phyloP scores from a whole-genome alignment of 75 land plant genomes.

The Chamaecyparis obtusa region DNA sequence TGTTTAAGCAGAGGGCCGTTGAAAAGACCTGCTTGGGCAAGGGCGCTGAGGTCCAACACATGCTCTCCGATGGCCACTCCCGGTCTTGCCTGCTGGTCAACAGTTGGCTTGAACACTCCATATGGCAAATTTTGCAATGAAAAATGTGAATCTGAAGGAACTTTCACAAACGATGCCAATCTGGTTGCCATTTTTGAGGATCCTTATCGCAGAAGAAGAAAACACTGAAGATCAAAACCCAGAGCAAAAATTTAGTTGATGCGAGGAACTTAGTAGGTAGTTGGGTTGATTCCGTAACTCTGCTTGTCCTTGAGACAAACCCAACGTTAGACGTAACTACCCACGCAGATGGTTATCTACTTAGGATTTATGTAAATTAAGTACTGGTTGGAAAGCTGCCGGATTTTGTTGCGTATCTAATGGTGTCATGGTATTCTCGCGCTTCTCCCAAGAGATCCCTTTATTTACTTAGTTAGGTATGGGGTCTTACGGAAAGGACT shows the following conservation, averaged over 20 bases:
- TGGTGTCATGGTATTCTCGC: neutral
- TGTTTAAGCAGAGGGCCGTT: slow-evolving; percentile 63
- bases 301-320: neutral
- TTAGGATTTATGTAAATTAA: no score
- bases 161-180: slow-evolving; percentile 61
- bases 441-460: no score
- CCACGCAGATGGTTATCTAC: neutral
- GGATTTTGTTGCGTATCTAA: neutral
- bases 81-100: slow-evolving; percentile 22
- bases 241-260: no score
- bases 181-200: neutral
- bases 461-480: no score
- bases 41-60: slow-evolving; percentile 76
- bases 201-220: no score
- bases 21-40: slow-evolving; percentile 76
- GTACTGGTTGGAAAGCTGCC: neutral
- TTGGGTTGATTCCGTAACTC: no score
- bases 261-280: no score
- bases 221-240: no score
- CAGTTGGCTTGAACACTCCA: slow-evolving; percentile 74
- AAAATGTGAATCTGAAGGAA: slow-evolving; percentile 73
- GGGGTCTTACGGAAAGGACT: no score
- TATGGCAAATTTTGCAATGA: slow-evolving; percentile 91
- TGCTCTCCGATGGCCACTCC: slow-evolving; percentile 95
- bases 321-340: neutral